Percentiles rank a stretch among this genome's conserved stretches.
These are phyloP conservation scores for Pseudogymnoascus sp. DNA, from an alignment of 2,329 filamentous ascomycete species.

Conservation along the genomic window DNA sequence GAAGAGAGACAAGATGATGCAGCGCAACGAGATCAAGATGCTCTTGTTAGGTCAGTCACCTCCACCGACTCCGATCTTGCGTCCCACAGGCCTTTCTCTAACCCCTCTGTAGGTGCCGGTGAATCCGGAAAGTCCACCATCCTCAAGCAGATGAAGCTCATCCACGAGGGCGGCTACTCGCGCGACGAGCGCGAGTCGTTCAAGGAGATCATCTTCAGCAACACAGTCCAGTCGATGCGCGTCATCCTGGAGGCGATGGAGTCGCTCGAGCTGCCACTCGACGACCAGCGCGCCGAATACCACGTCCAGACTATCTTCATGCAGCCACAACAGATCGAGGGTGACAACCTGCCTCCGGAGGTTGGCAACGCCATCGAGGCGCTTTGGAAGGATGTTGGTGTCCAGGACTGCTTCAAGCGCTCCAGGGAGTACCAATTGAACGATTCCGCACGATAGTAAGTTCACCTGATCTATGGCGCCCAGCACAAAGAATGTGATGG, in stretches of 20 bases:
- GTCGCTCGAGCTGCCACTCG: slow-evolving; percentile 72
- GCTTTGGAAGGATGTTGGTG: slow-evolving; percentile 77
- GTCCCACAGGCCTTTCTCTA: slow-evolving; percentile 10
- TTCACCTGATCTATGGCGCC: slow-evolving; percentile 16
- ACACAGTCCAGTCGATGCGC: slow-evolving; percentile 88
- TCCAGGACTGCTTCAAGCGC: slow-evolving; percentile 87
- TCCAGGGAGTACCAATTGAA: slow-evolving; percentile 79
- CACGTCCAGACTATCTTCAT: slow-evolving; percentile 33
- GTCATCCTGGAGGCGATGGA: slow-evolving; percentile 88
- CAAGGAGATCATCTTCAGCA: slow-evolving; percentile 93
- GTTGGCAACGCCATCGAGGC: slow-evolving; percentile 74
- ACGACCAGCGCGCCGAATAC: slow-evolving; percentile 42
- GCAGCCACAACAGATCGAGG: slow-evolving; percentile 55
- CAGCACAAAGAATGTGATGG: too few relatives aligned
- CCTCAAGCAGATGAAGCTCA: slow-evolving; percentile 97
- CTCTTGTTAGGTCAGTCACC: slow-evolving; percentile 75
- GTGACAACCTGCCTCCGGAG: slow-evolving; percentile 71
- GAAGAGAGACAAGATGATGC: slow-evolving; percentile 97
- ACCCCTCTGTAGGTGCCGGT: slow-evolving; percentile 52
- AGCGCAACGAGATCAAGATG: slow-evolving; percentile 99
- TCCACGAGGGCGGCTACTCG: slow-evolving; percentile 97
- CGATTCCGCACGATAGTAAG: slow-evolving; percentile 91
- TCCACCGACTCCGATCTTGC: background rate
- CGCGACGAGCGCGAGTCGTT: slow-evolving; percentile 92
- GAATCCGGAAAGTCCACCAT: slow-evolving; percentile 96